Evolutionary conservation across 108 stramenopile species (phyloP).

Genomic region (Cyclotella atomus): DNA sequence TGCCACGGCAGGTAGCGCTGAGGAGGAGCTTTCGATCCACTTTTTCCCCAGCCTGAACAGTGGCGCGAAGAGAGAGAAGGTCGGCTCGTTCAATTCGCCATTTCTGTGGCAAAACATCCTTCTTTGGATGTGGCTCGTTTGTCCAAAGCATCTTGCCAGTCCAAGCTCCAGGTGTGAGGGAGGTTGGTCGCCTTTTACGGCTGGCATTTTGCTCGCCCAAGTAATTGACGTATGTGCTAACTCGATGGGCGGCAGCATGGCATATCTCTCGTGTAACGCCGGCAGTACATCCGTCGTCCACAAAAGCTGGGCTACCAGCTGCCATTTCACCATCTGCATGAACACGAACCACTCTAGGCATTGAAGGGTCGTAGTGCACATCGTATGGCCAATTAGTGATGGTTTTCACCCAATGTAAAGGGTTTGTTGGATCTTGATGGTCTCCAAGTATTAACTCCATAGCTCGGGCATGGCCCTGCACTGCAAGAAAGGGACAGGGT

Average conservation of each 20-base stretch:
- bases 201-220: slow-evolving; percentile 12
- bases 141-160: slow-evolving; percentile 9
- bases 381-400: slow-evolving; percentile 37
- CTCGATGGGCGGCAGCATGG: not conserved
- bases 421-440: slow-evolving; percentile 8
- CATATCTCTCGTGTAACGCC: slow-evolving; percentile 3
- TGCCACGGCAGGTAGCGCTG: not conserved
- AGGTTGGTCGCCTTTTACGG: slow-evolving; percentile 5
- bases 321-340: slow-evolving; percentile 35
- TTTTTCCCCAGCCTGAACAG: too few relatives aligned
- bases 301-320: slow-evolving; percentile 17
- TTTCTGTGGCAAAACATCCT: not conserved
- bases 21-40: not conserved
- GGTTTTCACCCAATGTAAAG: slow-evolving; percentile 33
- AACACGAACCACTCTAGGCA: slow-evolving; percentile 32
- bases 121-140: not conserved
- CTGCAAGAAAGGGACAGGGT: slow-evolving; percentile 27
- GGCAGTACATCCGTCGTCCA: slow-evolving; percentile 30
- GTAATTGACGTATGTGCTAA: not conserved
- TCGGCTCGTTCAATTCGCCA: not conserved
- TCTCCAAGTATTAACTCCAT: slow-evolving; percentile 29
- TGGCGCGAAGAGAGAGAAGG: not conserved
- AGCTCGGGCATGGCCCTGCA: slow-evolving; percentile 8
- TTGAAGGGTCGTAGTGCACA: slow-evolving; percentile 32
- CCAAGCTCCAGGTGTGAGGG: slow-evolving; percentile 8